phyloP scores from a whole-genome alignment of 2,329 filamentous ascomycete species.

The Madurella fahalii region DNA sequence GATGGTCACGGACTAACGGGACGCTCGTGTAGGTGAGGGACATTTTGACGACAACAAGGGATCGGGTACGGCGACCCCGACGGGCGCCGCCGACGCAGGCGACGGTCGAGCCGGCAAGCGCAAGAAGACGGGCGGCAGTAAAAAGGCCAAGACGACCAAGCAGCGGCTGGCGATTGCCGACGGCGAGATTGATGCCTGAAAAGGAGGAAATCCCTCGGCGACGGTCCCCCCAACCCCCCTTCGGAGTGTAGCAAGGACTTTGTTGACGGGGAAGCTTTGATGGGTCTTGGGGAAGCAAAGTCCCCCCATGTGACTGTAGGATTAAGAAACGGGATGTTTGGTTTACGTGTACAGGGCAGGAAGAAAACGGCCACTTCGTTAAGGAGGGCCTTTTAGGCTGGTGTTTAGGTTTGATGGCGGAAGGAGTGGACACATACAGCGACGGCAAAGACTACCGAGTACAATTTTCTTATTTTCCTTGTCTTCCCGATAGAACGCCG shows the following conservation, averaged over 20 bases:
- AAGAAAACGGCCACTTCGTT: background rate
- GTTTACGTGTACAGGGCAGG: background rate
- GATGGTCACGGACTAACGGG: too few species aligned
- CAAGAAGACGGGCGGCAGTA: slow-evolving; percentile 43
- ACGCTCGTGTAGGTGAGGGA: slow-evolving; percentile 68
- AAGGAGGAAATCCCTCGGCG: background rate
- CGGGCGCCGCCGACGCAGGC: slow-evolving; percentile 55
- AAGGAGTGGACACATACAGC: background rate
- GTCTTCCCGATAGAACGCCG: background rate
- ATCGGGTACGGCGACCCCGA: slow-evolving; percentile 75
- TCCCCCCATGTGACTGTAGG: background rate
- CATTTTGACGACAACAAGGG: slow-evolving; percentile 90
- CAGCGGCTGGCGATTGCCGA: slow-evolving; percentile 66
- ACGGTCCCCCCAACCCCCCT: background rate
- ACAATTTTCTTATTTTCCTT: background rate
- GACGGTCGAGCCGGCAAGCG: slow-evolving; percentile 54
- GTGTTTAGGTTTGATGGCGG: background rate
- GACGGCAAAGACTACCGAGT: background rate
- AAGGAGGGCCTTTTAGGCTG: background rate
- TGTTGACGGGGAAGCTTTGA: background rate
- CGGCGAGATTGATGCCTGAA: slow-evolving; percentile 43
- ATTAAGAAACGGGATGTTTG: background rate
- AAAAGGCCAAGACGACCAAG: slow-evolving; percentile 66
- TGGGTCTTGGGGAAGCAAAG: background rate
- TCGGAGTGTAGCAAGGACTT: background rate